Evolutionary conservation across 2,329 filamentous ascomycete species (phyloP).

Genomic region (Cladosporium sphaerospermum): DNA sequence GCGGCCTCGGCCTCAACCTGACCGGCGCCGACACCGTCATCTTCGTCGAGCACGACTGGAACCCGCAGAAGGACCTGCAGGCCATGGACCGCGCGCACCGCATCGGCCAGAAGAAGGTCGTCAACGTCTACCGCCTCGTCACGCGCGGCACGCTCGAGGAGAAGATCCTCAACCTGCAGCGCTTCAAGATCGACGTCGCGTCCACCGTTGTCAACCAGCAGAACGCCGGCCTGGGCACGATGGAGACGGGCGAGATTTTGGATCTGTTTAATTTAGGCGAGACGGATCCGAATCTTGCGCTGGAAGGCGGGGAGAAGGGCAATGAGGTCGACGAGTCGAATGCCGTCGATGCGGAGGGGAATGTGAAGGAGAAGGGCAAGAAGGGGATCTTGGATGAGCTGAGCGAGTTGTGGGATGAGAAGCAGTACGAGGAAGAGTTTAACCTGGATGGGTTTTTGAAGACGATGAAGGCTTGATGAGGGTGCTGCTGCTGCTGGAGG

Average conservation of each 20-base stretch:
- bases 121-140: constrained; percentile 96
- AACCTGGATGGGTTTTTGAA: constrained; percentile 92
- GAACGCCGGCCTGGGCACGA: constrained; percentile 86
- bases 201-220: constrained; percentile 98
- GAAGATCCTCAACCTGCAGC: constrained; percentile 92
- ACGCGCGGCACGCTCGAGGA: constrained; percentile 94
- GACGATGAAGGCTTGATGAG: constrained; percentile 55
- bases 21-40: constrained; percentile 98
- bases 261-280: constrained; percentile 92
- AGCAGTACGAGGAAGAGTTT: constrained; percentile 97
- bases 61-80: constrained; percentile 96
- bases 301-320: constrained; percentile 42
- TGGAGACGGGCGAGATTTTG: constrained; percentile 98
- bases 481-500: neutral
- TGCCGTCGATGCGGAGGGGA: constrained; percentile 70
- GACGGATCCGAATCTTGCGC: constrained; percentile 42
- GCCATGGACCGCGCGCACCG: constrained; percentile 98
- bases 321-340: constrained; percentile 72
- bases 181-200: constrained; percentile 98
- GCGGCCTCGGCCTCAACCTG: constrained; percentile 87
- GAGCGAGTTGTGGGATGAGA: constrained; percentile 94
- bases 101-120: constrained; percentile 99
- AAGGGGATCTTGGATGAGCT: constrained; percentile 94
- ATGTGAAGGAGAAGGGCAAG: constrained; percentile 90
- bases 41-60: constrained; percentile 99